phyloP scores from a whole-genome alignment of 176 grass and related monocot genomes.

The Zoysia pacifica region DNA sequence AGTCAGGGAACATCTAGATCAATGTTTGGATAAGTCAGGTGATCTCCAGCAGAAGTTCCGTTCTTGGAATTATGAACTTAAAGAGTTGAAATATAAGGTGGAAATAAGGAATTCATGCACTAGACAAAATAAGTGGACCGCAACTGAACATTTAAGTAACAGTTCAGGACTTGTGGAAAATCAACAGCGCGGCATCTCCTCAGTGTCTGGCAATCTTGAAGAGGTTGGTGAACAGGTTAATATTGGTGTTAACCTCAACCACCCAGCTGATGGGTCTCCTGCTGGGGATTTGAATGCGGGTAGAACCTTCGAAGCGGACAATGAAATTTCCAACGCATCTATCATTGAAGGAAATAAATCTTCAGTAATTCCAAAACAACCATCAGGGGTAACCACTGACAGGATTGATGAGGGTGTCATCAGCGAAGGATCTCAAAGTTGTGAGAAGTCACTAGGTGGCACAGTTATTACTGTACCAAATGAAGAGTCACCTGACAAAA shows the following conservation, averaged over 20 bases:
- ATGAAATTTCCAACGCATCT: not conserved
- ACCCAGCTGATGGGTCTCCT: constrained; percentile 41
- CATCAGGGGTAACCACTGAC: constrained; percentile 31
- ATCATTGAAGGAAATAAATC: constrained; percentile 49
- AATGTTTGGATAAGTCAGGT: constrained; percentile 75
- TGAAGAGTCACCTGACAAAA: constrained; percentile 58
- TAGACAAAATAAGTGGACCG: constrained; percentile 53
- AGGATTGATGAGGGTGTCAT: constrained; percentile 21
- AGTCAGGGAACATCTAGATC: constrained; percentile 87
- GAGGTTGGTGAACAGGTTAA: constrained; percentile 40
- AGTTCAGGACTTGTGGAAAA: constrained; percentile 46
- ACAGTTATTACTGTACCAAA: constrained; percentile 32
- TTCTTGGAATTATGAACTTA: constrained; percentile 65
- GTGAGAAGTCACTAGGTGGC: constrained; percentile 30
- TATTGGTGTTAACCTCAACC: constrained; percentile 50
- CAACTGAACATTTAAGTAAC: constrained; percentile 52
- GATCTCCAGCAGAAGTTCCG: constrained; percentile 88
- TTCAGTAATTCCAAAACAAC: constrained; percentile 40
- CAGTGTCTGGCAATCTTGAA: constrained; percentile 39
- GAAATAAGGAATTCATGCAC: constrained; percentile 48
- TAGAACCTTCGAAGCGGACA: too few species aligned
- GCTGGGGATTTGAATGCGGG: constrained; percentile 28
- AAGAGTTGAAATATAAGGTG: constrained; percentile 76
- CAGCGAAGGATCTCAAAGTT: constrained; percentile 39
- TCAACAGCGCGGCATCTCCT: constrained; percentile 33